Evolutionary conservation across 768 basidiomycete species (phyloP), one percentile per base, ranked within the genome.

Genomic region (Leccinum sublutescens): DNA sequence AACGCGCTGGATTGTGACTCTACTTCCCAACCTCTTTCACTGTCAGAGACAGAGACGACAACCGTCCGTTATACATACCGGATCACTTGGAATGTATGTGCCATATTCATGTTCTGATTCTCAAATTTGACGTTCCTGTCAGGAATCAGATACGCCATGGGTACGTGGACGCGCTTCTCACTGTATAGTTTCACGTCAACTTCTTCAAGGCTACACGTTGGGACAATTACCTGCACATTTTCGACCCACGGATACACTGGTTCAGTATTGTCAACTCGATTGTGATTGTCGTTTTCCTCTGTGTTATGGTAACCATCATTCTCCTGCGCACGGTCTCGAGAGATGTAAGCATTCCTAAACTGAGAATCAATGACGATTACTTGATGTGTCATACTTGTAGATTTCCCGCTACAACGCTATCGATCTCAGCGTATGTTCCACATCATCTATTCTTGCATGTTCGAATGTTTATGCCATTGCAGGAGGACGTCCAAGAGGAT

Each of bases 401-500:
- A 64, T 58, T 57, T 66, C 56, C 33, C 84, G 95, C n/a, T 98
- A 98, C 75, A 97, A 98, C 67, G 89, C 93, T 3, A 89, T 95
- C 56, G 95, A 97, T 70, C 77, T 97, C 40, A 91, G 88, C 62
- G 92, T 93, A 71, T 64, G 85, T 71, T 54, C 49, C 40, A n/a
- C 19, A 19, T 48, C 34, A 1, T 45, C 12, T 29, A 38, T 62
- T 25, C 12, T 19, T 29, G 31, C 55, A 29, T 23, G 19, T 57
- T 52, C 47, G 23, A 34, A 59, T 50, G 19, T 58, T 12, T 8
- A 33, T 36, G 2, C 25, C 33, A 33, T 57, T 34, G 27, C 63
- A 93, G 91, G 94, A 96, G 68, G 94, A 96, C 67, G 91, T 97
- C 2, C 93, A 95, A 74, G 96, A 98, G 76, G 96, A 98, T 66